phyloP scores from a whole-genome alignment of 2,329 filamentous ascomycete genomes.

The Tolypocladium ovalisporum region DNA sequence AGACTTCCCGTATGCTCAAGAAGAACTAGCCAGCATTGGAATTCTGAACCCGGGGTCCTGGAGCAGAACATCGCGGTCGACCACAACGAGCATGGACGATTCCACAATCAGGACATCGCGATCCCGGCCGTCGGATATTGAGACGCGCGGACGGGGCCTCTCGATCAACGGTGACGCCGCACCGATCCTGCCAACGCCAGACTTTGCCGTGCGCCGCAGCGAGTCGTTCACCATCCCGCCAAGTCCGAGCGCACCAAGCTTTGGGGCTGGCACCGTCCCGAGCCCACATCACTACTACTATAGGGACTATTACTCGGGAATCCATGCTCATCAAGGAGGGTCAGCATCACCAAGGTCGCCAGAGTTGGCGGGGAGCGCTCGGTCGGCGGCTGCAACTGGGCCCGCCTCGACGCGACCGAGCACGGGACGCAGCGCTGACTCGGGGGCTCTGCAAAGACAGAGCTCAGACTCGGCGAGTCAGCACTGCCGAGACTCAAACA shows the following conservation, averaged over 20 bases:
- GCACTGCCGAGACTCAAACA: slow-evolving; percentile 41
- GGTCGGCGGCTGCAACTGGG: slow-evolving; percentile 31
- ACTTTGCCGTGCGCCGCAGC: slow-evolving; percentile 55
- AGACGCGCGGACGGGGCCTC: slow-evolving; percentile 43
- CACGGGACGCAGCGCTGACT: slow-evolving; percentile 50
- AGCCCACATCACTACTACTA: slow-evolving; percentile 47
- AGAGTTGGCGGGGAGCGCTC: slow-evolving; percentile 38
- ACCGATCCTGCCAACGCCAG: slow-evolving; percentile 52
- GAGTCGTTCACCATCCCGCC: slow-evolving; percentile 55
- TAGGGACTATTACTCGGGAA: slow-evolving; percentile 38
- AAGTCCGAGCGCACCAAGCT: slow-evolving; percentile 21
- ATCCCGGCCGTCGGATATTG: slow-evolving; percentile 36
- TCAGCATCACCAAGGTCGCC: slow-evolving; percentile 47
- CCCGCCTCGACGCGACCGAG: slow-evolving; percentile 37
- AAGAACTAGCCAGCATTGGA: slow-evolving; percentile 57
- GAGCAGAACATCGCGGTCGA: slow-evolving; percentile 48
- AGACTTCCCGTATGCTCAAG: slow-evolving; percentile 69
- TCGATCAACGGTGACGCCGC: slow-evolving; percentile 54
- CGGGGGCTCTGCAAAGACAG: slow-evolving; percentile 35
- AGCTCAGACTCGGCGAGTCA: slow-evolving; percentile 39
- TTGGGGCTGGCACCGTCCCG: slow-evolving; percentile 17
- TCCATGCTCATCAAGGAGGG: slow-evolving; percentile 33
- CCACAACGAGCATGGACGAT: slow-evolving; percentile 43
- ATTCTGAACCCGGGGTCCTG: slow-evolving; percentile 67
- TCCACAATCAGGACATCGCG: slow-evolving; percentile 33